Percentiles rank a stretch among this genome's conserved stretches.
Conservation (phyloP, 768 basidiomycete species). For the Suillus paluster region DNA sequence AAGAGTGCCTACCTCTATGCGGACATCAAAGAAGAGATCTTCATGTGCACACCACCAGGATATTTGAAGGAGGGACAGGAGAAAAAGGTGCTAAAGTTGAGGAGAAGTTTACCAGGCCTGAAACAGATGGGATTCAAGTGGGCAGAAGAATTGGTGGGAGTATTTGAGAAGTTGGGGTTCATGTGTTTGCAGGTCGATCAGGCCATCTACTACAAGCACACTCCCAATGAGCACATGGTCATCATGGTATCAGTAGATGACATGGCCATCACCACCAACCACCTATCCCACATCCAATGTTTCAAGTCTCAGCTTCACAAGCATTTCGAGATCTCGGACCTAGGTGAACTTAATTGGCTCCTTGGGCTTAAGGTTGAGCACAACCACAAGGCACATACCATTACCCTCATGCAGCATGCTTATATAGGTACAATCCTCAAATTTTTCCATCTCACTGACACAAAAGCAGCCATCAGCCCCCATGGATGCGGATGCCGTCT, state of each 20-base stretch:
- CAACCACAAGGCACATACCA: no score
- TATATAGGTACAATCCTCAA: slow-evolving; percentile 26
- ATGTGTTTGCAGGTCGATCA: background rate
- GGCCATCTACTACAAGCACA: no score
- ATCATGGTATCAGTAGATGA: slow-evolving; percentile 38
- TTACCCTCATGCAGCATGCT: slow-evolving; percentile 23
- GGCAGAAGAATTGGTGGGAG: slow-evolving; percentile 21
- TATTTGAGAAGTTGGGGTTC: background rate
- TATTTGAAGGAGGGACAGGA: slow-evolving; percentile 23
- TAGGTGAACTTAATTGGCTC: slow-evolving; percentile 22
- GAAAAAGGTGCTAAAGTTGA: slow-evolving; percentile 28
- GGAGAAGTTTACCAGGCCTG: slow-evolving; percentile 43
- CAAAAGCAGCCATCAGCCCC: no score
- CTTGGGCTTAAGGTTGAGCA: slow-evolving; percentile 26
- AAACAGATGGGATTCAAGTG: slow-evolving; percentile 40
- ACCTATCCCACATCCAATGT: background rate
- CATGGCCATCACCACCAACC: slow-evolving; percentile 32
- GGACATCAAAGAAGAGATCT: slow-evolving; percentile 35
- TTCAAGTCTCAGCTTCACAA: background rate
- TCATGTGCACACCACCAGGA: slow-evolving; percentile 39
- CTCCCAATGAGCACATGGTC: slow-evolving; percentile 23
- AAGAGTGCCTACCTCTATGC: slow-evolving; percentile 21
- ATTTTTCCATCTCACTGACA: slow-evolving; percentile 10
- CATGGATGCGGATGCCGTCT: no score
- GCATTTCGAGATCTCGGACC: slow-evolving; percentile 18